Evolutionary conservation across 1,139 yeast species (phyloP).

Genomic region (Blastobotrys indianensis): DNA sequence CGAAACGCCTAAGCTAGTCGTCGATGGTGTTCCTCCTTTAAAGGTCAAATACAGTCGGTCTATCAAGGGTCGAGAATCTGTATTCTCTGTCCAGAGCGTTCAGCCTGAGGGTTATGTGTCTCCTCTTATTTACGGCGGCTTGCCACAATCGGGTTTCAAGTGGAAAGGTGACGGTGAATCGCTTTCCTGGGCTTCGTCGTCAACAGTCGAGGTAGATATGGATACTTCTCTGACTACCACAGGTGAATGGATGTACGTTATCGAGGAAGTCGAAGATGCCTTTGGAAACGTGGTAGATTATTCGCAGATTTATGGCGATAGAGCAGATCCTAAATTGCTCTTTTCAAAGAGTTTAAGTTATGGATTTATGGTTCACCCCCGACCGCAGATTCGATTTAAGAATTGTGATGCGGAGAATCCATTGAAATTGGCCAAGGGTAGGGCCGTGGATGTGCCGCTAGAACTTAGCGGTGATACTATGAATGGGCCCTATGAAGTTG

Average conservation of each 20-base stretch:
- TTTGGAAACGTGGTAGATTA: constrained; percentile 65
- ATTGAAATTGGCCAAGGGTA: constrained; percentile 31
- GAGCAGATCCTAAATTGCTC: constrained; percentile 22
- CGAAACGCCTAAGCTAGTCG: constrained; percentile 50
- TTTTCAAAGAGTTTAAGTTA: constrained; percentile 33
- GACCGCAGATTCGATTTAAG: constrained; percentile 46
- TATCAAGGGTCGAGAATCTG: constrained; percentile 43
- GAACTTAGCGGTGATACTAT: constrained; percentile 21
- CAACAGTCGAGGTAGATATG: constrained; percentile 44
- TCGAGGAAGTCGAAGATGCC: constrained; percentile 65
- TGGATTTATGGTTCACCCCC: constrained; percentile 56
- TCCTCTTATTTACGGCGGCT: constrained; percentile 33
- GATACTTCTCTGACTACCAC: constrained; percentile 44
- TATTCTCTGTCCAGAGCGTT: constrained; percentile 41
- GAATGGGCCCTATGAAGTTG: constrained; percentile 32
- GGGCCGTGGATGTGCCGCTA: constrained; percentile 23
- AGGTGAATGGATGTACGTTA: constrained; percentile 60
- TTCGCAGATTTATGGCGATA: constrained; percentile 34
- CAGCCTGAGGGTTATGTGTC: constrained; percentile 44
- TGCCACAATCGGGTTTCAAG: constrained; percentile 14
- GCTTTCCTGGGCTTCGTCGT: constrained; percentile 49
- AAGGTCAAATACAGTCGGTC: constrained; percentile 54
- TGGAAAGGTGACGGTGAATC: constrained; percentile 34
- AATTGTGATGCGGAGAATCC: constrained; percentile 34
- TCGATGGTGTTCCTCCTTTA: constrained; percentile 73